A percentile compares a stretch with the other conserved stretches of the same genome.
Evolutionary conservation across 2,329 filamentous ascomycete genomes (phyloP).

Genomic region (Calonectria hawksworthii): DNA sequence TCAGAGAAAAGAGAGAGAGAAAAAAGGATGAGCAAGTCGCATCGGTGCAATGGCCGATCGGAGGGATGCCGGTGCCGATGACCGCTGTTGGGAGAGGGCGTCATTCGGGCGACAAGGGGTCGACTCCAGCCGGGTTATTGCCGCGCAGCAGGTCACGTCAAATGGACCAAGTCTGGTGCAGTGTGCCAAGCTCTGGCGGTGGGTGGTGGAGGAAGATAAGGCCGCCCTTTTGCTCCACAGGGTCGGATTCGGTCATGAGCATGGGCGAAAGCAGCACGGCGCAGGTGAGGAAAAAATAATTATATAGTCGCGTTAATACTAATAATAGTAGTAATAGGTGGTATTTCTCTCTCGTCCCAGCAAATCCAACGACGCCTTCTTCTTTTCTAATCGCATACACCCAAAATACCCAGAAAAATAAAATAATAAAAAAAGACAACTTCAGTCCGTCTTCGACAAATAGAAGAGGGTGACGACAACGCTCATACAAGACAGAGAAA

Average conservation of each 20-base stretch:
- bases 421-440: conserved; percentile 21
- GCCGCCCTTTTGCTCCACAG: conserved; percentile 5
- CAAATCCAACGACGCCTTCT: conserved; percentile 25
- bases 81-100: background rate
- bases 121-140: conserved; percentile 38
- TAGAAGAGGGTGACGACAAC: conserved; percentile 4
- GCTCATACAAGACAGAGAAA: conserved; percentile 28
- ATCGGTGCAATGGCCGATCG: conserved; percentile 14
- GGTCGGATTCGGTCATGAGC: background rate
- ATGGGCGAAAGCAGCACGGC: background rate
- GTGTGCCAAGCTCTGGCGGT: conserved; percentile 4
- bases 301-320: conserved; percentile 33
- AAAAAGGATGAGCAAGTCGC: background rate
- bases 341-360: conserved; percentile 15
- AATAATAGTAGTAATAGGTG: conserved; percentile 11
- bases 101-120: conserved; percentile 18
- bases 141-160: conserved; percentile 33
- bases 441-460: conserved; percentile 6
- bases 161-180: background rate
- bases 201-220: conserved; percentile 12
- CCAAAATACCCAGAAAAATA: background rate
- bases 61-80: background rate
- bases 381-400: conserved; percentile 14
- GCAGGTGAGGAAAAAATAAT: conserved; percentile 5
- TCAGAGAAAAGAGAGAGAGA: background rate